A percentile compares a stretch with the other conserved stretches of the same genome.
phyloP scores from a whole-genome alignment of 1,139 yeast genomes.

The Wickerhamiella infanticola region DNA sequence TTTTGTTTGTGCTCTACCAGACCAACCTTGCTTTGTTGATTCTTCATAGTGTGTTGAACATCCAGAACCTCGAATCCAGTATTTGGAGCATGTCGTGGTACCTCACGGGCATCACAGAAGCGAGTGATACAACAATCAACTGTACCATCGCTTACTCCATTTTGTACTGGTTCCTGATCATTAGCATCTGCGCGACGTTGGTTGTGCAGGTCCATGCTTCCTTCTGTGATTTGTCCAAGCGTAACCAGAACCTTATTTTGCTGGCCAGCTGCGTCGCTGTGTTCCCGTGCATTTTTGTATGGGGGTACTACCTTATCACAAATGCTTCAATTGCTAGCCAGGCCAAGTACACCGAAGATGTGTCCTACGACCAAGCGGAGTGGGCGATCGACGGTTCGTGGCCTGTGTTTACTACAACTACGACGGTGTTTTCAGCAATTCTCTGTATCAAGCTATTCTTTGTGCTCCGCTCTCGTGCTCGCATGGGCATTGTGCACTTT shows the following conservation, averaged over 20 bases:
- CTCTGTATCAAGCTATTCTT: slow-evolving; percentile 44
- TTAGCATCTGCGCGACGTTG: slow-evolving; percentile 47
- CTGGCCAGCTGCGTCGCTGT: slow-evolving; percentile 31
- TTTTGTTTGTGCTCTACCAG: slow-evolving; percentile 57
- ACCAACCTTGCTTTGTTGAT: slow-evolving; percentile 38
- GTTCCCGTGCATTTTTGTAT: slow-evolving; percentile 26
- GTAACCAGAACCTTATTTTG: slow-evolving; percentile 33
- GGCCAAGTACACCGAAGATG: slow-evolving; percentile 5
- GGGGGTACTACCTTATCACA: slow-evolving; percentile 9
- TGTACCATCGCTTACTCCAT: slow-evolving; percentile 44
- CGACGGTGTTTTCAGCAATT: slow-evolving; percentile 44
- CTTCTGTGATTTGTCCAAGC: slow-evolving; percentile 29
- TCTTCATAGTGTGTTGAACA: slow-evolving; percentile 42
- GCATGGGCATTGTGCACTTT: slow-evolving; percentile 65
- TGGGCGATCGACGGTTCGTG: slow-evolving; percentile 24
- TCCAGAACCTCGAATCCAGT: slow-evolving; percentile 32
- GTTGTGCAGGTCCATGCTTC: slow-evolving; percentile 56
- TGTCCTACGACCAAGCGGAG: slow-evolving; percentile 31
- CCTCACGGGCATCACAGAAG: slow-evolving; percentile 30
- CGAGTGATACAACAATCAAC: slow-evolving; percentile 25
- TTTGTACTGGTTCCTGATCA: slow-evolving; percentile 42
- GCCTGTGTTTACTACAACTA: slow-evolving; percentile 54
- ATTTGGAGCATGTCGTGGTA: slow-evolving; percentile 34
- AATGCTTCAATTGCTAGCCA: background rate
- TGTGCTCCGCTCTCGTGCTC: slow-evolving; percentile 59